A percentile compares a stretch with the other conserved stretches of the same genome.
These are phyloP conservation scores for Trametes punicea DNA, from an alignment of 768 basidiomycete genomes.

Conservation along the genomic window DNA sequence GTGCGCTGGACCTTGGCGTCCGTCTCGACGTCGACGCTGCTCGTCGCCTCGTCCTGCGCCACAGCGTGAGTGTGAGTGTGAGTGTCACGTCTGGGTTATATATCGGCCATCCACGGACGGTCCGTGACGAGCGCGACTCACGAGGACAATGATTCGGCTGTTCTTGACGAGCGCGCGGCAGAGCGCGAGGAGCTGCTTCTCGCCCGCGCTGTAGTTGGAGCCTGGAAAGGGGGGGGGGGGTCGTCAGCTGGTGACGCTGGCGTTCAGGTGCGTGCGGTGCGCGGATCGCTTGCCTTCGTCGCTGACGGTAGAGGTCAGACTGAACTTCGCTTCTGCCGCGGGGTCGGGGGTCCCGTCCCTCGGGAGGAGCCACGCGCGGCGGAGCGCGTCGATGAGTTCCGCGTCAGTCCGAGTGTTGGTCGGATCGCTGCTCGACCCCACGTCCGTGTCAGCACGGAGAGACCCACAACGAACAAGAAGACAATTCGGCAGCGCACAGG, in stretches of 20 bases:
- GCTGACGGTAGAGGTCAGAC: slow-evolving; percentile 54
- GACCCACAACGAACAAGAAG: neutral
- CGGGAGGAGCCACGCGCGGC: slow-evolving; percentile 58
- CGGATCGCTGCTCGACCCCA: slow-evolving; percentile 65
- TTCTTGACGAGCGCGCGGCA: slow-evolving; percentile 73
- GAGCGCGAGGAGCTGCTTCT: slow-evolving; percentile 83
- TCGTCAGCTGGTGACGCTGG: neutral
- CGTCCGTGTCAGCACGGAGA: slow-evolving; percentile 30
- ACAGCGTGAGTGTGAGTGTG: too few relatives aligned
- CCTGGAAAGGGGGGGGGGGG: too few relatives aligned
- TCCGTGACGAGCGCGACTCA: slow-evolving; percentile 23
- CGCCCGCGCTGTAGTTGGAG: slow-evolving; percentile 61
- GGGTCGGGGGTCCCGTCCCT: slow-evolving; percentile 43
- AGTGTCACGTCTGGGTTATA: too few relatives aligned
- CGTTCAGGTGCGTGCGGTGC: neutral
- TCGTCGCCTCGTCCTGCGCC: slow-evolving; percentile 69
- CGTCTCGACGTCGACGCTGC: slow-evolving; percentile 82
- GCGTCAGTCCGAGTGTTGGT: slow-evolving; percentile 47
- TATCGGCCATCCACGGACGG: too few relatives aligned
- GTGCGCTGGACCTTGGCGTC: slow-evolving; percentile 88
- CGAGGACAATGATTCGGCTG: slow-evolving; percentile 72
- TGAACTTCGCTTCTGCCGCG: slow-evolving; percentile 61
- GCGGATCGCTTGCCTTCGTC: slow-evolving; percentile 48
- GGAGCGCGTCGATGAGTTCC: slow-evolving; percentile 53
- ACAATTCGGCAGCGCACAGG: slow-evolving; percentile 38